Evolutionary conservation across 768 basidiomycete species (phyloP), one percentile per base, ranked within the genome.

Genomic region (Lentinula edodes): DNA sequence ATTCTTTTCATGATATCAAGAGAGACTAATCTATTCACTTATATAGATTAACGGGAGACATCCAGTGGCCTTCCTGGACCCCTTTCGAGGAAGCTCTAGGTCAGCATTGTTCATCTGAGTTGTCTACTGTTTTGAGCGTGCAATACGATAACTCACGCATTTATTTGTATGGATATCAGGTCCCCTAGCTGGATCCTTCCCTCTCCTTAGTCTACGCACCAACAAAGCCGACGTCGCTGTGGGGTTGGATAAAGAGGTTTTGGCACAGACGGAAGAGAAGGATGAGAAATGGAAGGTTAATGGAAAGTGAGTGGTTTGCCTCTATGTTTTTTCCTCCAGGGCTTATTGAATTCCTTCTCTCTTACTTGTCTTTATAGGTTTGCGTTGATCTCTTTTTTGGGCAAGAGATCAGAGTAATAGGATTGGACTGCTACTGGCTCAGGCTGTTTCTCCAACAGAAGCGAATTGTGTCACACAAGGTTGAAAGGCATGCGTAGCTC

Each of bases 191-290:
- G 90, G 91, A 1, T 76, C 86, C 8, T 91, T 96, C 74, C 89
- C 90, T 0, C 70, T 97, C 7, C 74, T 98, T 28, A 93, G 91
- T 68, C 75, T 98, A 62, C 83, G 96, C 16, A 98, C 96, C 0
- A 93, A 90, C 78, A 99, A 99, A 72, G 96, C 96, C 0, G 95
- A 98, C 69, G 94, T 97, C 2, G 90, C 88, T 6, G 93, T 92
- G 28, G 96, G 93, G 0, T 79, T 99, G 2, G 74, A 81, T 0
- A 78, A 85, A 65, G 88, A 87, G 0, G 74, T 85, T 1, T 92
- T 85, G 0, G 87, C 90, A 63, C 75, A 78, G 54, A 74, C 95
- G 3, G 90, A 94, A 67, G 72, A 73, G 35, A 81, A 77, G 51
- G 87, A 78, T 6, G 82, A 84, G 68, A 85, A 84, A 62, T 95